These are phyloP conservation scores for Fraxinus americana DNA, from an alignment of 257 asterid genomes.

Conservation along the genomic window DNA sequence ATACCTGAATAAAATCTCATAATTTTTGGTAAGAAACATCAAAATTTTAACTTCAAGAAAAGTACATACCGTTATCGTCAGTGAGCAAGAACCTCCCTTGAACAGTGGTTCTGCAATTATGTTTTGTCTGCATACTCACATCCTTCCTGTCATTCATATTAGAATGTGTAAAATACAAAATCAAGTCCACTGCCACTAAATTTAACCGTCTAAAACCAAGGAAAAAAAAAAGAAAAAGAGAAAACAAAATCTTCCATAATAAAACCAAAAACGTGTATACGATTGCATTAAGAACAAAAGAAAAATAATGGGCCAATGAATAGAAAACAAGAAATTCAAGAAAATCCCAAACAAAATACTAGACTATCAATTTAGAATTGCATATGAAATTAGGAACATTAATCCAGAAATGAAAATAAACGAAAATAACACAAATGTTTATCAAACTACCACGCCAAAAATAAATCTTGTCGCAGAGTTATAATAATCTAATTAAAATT, in stretches of 20 bases:
- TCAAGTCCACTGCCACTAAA: constrained; percentile 18
- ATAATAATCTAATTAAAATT: neutral
- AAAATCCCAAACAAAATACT: neutral
- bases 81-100: constrained; percentile 81
- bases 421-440: no score
- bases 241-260: neutral
- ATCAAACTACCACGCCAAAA: neutral
- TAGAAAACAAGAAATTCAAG: neutral
- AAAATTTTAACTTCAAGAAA: constrained; percentile 14
- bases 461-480: neutral
- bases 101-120: constrained; percentile 73
- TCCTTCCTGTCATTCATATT: constrained; percentile 54
- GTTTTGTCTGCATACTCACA: constrained; percentile 49
- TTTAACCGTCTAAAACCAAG: neutral
- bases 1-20: neutral
- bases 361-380: neutral
- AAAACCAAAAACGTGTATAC: neutral
- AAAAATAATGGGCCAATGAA: neutral
- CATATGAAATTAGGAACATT: neutral
- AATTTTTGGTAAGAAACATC: neutral
- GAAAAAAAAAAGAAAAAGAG: neutral
- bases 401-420: neutral
- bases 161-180: constrained; percentile 11
- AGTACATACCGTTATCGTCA: constrained; percentile 69
- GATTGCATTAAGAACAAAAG: neutral